phyloP scores from a whole-genome alignment of 495 filamentous ascomycete genomes.

The Penicillium cinerascens region DNA sequence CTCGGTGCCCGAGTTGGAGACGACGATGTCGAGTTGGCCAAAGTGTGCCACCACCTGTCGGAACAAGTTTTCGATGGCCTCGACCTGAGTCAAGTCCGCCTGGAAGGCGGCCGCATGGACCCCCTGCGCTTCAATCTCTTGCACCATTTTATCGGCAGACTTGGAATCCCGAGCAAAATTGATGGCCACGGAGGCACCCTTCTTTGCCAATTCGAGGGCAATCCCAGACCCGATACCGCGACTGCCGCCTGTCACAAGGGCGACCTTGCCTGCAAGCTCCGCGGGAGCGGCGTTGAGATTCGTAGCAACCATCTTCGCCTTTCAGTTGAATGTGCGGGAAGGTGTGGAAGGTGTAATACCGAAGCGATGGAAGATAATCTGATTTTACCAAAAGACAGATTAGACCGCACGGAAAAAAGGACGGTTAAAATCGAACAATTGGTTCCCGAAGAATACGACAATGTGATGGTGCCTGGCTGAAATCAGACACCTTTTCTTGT shows the following conservation, averaged over 20 bases:
- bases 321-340: not conserved
- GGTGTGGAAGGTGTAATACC: not conserved
- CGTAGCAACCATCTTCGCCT: constrained; percentile 13
- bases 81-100: constrained; percentile 67
- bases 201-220: constrained; percentile 70
- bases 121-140: constrained; percentile 56
- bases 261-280: constrained; percentile 62
- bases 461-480: not conserved
- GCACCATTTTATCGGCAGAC: constrained; percentile 60
- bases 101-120: constrained; percentile 65
- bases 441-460: not conserved
- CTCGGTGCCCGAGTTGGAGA: constrained; percentile 55
- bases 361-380: not conserved
- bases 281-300: constrained; percentile 11
- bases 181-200: constrained; percentile 68
- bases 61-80: constrained; percentile 63
- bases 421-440: not conserved
- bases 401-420: not conserved
- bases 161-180: constrained; percentile 68
- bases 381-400: not conserved
- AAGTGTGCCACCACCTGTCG: constrained; percentile 61
- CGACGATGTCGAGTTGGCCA: constrained; percentile 70
- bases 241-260: constrained; percentile 68
- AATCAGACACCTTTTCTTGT: not conserved
- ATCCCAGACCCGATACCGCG: constrained; percentile 74